Base-by-base conservation (phyloP, 768 basidiomycete genomes). In the Agaricus bisporus region DNA sequence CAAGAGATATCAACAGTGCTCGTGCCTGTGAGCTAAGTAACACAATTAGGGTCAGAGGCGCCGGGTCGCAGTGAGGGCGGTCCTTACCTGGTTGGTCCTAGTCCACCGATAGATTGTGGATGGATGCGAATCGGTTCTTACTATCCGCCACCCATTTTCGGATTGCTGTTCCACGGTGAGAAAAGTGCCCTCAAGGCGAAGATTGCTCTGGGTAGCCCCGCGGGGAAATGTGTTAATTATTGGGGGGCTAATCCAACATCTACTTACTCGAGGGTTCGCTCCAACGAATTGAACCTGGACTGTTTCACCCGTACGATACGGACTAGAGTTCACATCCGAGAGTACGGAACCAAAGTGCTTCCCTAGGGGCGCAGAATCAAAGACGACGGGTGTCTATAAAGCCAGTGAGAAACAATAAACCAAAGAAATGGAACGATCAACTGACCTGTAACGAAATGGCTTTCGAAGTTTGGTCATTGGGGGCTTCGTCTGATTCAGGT, bases 41-140 rank as follows among this genome's bases (percentile, higher is more conserved):
- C 22, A 48, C 55, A 36, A 56, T 26, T 29, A 47, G 20, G 32
- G 32, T 32, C 32, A 41, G 49, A 53, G 38, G 37, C 42, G 29
- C 49, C 43, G 32, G 3, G 51, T 48, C 36, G 36, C 25, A 11
- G 22, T 14, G 11, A 49, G 39, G 46, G 43, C 32, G 48, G 15
- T 60, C 50, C 77, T 58, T 60, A 82, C 78, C 1, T 71, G 73
- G 66, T 66, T 84, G 11, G 73, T 79, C 65, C 85, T 73, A 20
- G 60, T 66, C 88, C 88, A 90, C 54, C 73, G 71, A 60, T 79
- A 88, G 17, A 73, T 74, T 1, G 88, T 89, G 4, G 85, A 88
- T 28, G 86, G 86, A 64, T 90, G 88, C 17, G 88, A 89, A 67
- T 91, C 89, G 12, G 85, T 82, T 48, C 82, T 75, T 32, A 85